phyloP scores from a whole-genome alignment of 768 basidiomycete genomes.

The Pleurotus giganteus region DNA sequence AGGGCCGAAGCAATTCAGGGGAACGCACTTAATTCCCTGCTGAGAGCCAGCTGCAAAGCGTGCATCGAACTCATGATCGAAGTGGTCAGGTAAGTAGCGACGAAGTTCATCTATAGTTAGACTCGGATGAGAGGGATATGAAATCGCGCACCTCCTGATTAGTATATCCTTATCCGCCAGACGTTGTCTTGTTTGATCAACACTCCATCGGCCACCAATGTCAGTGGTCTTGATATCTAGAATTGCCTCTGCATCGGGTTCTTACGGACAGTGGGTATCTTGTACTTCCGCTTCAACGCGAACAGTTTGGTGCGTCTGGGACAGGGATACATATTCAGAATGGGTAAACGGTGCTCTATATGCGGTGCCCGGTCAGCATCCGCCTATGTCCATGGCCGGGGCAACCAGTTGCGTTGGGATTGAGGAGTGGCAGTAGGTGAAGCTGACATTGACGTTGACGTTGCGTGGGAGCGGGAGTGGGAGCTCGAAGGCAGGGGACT shows the following conservation, averaged over 20 bases:
- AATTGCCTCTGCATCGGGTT: background rate
- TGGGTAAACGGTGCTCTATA: too few relatives aligned
- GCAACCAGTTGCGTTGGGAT: too few relatives aligned
- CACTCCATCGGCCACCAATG: constrained; percentile 14
- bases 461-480: too few relatives aligned
- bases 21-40: background rate
- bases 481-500: too few relatives aligned
- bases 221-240: constrained; percentile 13
- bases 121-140: background rate
- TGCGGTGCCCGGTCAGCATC: too few relatives aligned
- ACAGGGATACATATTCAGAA: too few relatives aligned
- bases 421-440: too few relatives aligned
- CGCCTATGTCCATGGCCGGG: too few relatives aligned
- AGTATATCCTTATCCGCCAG: constrained; percentile 14
- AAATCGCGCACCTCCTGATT: constrained; percentile 8
- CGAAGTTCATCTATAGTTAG: background rate
- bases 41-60: background rate
- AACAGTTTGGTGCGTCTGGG: constrained; percentile 4
- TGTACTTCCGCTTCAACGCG: background rate
- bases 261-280: background rate
- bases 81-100: background rate
- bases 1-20: background rate
- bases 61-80: background rate
- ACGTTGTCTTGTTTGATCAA: constrained; percentile 13
- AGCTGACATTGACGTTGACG: too few relatives aligned